phyloP scores from a whole-genome alignment of 2,329 filamentous ascomycete species.

The Penicillium sp. region DNA sequence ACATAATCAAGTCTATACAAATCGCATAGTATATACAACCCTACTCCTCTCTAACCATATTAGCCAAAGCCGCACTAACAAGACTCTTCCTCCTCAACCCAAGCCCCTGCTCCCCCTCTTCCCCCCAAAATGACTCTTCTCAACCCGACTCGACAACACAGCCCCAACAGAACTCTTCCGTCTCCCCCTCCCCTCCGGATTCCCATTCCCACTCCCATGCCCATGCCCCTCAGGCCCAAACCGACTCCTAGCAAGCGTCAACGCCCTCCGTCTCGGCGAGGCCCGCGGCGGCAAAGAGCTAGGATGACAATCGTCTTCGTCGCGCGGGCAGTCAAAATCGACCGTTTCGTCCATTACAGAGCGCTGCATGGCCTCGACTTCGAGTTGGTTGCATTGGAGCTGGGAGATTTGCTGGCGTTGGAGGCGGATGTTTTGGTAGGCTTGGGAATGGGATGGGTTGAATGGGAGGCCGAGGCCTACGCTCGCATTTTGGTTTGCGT shows the following conservation, averaged over 20 bases:
- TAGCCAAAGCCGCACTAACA: conserved; percentile 39
- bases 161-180: conserved; percentile 30
- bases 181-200: conserved; percentile 14
- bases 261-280: conserved; percentile 32
- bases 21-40: neutral
- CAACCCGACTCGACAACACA: conserved; percentile 31
- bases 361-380: conserved; percentile 34
- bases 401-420: conserved; percentile 42
- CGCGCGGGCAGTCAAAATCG: neutral
- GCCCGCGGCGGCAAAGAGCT: conserved; percentile 37
- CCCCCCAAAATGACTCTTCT: conserved; percentile 32
- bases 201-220: neutral
- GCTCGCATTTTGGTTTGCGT: too few species aligned
- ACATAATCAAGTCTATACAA: neutral
- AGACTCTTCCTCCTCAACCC: conserved; percentile 38
- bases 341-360: neutral
- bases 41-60: conserved; percentile 23
- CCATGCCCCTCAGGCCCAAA: conserved; percentile 22
- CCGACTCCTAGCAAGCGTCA: conserved; percentile 29
- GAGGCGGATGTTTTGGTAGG: conserved; percentile 29
- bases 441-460: conserved; percentile 1
- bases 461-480: neutral
- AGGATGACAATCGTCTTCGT: conserved; percentile 38
- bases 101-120: conserved; percentile 36
- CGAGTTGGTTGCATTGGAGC: conserved; percentile 38